These are phyloP conservation scores for Chaetomiaceae sp. DNA, from an alignment of 2,329 filamentous ascomycete species.

Conservation along the genomic window DNA sequence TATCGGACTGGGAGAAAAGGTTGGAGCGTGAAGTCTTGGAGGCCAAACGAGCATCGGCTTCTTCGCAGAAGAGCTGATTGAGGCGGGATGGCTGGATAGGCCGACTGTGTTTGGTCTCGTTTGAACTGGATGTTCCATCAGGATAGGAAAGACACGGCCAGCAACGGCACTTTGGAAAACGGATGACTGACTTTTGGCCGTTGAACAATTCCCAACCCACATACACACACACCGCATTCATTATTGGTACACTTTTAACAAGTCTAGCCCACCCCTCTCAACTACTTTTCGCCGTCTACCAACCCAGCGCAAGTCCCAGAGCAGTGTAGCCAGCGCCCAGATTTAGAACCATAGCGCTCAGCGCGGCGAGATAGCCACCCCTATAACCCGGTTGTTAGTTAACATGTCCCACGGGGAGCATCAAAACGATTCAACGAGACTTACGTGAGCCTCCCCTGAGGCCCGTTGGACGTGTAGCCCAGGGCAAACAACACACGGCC, in stretches of 20 bases:
- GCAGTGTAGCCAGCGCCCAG: conserved; percentile 42
- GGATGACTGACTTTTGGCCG: too few relatives aligned
- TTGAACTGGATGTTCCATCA: too few relatives aligned
- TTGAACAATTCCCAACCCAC: background rate
- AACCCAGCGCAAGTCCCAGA: conserved; percentile 35
- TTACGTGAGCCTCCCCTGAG: conserved; percentile 40
- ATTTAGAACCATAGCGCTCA: conserved; percentile 39
- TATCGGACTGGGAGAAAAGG: too few relatives aligned
- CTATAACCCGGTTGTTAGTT: conserved; percentile 27
- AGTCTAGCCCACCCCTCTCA: background rate
- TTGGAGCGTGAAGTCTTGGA: too few relatives aligned
- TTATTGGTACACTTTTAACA: background rate
- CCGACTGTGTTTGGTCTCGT: too few relatives aligned
- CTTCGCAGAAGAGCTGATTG: too few relatives aligned
- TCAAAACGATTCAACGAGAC: background rate
- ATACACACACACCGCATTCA: background rate
- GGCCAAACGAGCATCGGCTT: too few relatives aligned
- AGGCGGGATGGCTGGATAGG: too few relatives aligned
- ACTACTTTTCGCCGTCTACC: conserved; percentile 19
- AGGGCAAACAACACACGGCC: conserved; percentile 50
- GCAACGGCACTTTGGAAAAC: too few relatives aligned
- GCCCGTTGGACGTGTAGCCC: conserved; percentile 50
- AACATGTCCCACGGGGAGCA: background rate
- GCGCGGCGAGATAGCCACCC: conserved; percentile 34
- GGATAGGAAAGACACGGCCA: too few relatives aligned